Evolutionary conservation across 768 basidiomycete genomes (phyloP).

Genomic region (Termitomyces sp.): DNA sequence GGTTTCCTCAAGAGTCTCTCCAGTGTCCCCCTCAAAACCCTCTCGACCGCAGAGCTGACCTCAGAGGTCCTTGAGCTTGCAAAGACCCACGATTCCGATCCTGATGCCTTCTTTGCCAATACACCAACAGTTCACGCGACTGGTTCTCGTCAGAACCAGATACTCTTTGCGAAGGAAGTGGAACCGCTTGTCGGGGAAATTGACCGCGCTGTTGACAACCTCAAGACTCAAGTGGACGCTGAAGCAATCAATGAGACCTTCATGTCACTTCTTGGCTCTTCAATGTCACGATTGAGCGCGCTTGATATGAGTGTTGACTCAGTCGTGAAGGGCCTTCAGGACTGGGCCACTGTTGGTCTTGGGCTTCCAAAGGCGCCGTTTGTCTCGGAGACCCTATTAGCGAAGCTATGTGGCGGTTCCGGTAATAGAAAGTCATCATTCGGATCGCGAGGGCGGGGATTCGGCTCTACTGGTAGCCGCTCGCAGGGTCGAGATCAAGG

Average conservation of each 20-base stretch:
- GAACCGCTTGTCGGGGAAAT: conserved; percentile 21
- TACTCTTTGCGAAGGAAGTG: conserved; percentile 14
- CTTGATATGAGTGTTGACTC: conserved; percentile 38
- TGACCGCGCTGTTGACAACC: conserved; percentile 21
- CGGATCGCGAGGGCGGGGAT: neutral
- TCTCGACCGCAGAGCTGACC: conserved; percentile 43
- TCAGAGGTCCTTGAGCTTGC: conserved; percentile 43
- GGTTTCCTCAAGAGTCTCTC: conserved; percentile 60
- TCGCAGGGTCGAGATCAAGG: neutral
- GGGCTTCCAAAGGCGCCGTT: conserved; percentile 49
- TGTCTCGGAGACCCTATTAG: conserved; percentile 44
- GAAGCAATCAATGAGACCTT: conserved; percentile 57
- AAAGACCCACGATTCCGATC: conserved; percentile 39
- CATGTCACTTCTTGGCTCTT: conserved; percentile 68
- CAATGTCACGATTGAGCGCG: conserved; percentile 44
- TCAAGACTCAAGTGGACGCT: conserved; percentile 35
- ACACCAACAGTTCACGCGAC: neutral
- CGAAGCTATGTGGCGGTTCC: conserved; percentile 2
- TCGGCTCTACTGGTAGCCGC: neutral
- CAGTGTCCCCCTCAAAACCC: conserved; percentile 62
- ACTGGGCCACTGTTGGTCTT: conserved; percentile 54
- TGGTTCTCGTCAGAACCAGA: neutral
- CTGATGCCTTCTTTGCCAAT: conserved; percentile 25
- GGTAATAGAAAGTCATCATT: neutral
- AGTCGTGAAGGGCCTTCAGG: conserved; percentile 51